A percentile compares a stretch with the other conserved stretches of the same genome.
Conservation (phyloP, 2,329 filamentous ascomycete species). For the Lasiodiplodia sp. region DNA sequence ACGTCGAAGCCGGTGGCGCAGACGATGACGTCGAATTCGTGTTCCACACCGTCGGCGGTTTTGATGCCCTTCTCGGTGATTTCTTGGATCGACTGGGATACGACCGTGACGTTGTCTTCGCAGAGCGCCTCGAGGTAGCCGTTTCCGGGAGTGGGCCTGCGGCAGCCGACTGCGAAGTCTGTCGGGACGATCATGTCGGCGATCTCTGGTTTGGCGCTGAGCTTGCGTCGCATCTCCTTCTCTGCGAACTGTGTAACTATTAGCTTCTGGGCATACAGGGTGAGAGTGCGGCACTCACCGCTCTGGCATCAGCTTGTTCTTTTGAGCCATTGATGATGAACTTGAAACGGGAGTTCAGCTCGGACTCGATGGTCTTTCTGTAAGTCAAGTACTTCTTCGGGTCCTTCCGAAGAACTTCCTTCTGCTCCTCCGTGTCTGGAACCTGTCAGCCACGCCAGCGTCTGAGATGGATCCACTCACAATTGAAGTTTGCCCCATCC, state of each 20-base stretch:
- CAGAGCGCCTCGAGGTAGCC: constrained; percentile 44
- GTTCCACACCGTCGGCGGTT: constrained; percentile 39
- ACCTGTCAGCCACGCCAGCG: too few species aligned
- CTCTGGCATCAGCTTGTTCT: constrained; percentile 52
- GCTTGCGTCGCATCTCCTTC: constrained; percentile 51
- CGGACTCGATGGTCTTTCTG: constrained; percentile 20
- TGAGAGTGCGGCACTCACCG: background rate
- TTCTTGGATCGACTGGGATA: constrained; percentile 36
- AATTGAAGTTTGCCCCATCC: constrained; percentile 46
- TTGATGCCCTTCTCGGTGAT: constrained; percentile 41
- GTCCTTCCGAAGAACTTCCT: background rate
- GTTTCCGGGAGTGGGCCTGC: constrained; percentile 42
- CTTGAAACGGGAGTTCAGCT: constrained; percentile 26
- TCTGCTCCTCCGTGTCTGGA: constrained; percentile 15
- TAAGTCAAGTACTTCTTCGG: constrained; percentile 9
- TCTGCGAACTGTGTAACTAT: constrained; percentile 38
- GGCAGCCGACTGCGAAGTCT: constrained; percentile 39
- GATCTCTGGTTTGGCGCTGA: constrained; percentile 49
- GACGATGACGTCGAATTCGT: constrained; percentile 43
- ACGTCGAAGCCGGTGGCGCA: constrained; percentile 45
- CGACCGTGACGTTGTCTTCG: constrained; percentile 39
- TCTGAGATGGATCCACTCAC: constrained; percentile 33
- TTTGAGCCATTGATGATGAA: constrained; percentile 2
- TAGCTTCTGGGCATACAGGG: constrained; percentile 32
- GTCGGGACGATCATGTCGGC: constrained; percentile 56